These are phyloP conservation scores for Stemphylium beticola DNA, from an alignment of 2,329 filamentous ascomycete species.

Conservation along the genomic window DNA sequence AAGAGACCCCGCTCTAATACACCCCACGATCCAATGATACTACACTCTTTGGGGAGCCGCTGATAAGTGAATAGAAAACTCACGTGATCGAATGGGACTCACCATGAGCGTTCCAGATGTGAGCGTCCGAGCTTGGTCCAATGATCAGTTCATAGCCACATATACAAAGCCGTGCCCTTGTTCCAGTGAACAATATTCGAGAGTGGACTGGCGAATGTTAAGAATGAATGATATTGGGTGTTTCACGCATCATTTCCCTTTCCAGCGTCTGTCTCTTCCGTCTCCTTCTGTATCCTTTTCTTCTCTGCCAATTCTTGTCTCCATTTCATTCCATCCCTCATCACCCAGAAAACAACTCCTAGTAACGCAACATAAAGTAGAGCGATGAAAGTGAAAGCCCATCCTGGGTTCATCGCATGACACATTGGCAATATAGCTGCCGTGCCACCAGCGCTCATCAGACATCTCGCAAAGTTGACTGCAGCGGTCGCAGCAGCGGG, in stretches of 20 bases:
- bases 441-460: constrained; percentile 45
- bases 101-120: no score
- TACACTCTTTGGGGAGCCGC: no score
- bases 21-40: no score
- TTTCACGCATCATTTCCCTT: background rate
- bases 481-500: constrained; percentile 52
- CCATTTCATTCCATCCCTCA: constrained; percentile 41
- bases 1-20: no score
- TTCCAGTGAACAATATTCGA: no score
- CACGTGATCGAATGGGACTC: no score
- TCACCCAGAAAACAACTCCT: constrained; percentile 37
- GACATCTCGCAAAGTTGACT: constrained; percentile 46
- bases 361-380: constrained; percentile 37
- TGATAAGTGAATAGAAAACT: no score
- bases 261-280: background rate
- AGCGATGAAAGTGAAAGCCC: constrained; percentile 54
- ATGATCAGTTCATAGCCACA: no score
- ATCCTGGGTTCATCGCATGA: constrained; percentile 51
- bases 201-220: no score
- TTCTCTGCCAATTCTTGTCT: constrained; percentile 30
- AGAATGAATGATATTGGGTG: no score
- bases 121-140: no score
- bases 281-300: constrained; percentile 11
- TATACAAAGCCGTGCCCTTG: no score
- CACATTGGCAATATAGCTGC: constrained; percentile 52